Evolutionary conservation across 352 stramenopile species (phyloP), one percentile per base, ranked within the genome.

Genomic region (Pythium utonaiense): DNA sequence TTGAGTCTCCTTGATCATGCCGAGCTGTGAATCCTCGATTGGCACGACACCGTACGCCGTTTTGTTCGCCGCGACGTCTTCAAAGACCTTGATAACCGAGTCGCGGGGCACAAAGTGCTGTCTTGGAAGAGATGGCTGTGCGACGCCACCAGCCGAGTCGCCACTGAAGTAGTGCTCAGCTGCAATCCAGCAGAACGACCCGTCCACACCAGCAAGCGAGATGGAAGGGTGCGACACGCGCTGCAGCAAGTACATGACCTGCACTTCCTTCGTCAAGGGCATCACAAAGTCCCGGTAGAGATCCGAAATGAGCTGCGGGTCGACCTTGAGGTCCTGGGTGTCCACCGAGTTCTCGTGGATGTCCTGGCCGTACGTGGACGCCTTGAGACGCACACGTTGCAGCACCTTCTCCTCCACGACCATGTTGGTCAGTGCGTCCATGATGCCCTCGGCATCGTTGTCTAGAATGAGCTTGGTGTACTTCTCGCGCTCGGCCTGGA

Each of bases 271-370:
- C 10, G 97, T 99, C 50, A 99, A 77, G 13, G 97, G 97, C 71
- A 99, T 99, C 50, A 99, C 96, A 60, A 99, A 97, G 76, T 99
- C 88, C 42, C 91, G 78, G 71, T 99, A 99, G 44, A 99, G 88
- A 60, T 87, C 82, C 54, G 96, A 97, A 66, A 99, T 99, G 17
- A 98, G 80, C 64, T 95, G 80, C 19, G 97, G 96, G 64, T 99
- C 85, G 14, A 99, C 89, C 66, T 99, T 99, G 49, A 88, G 83
- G 30, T 83, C 66, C 44, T 79, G 59, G n/a, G 67, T 66, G 65
- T 66, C 30, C 1, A 55, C 52, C 66, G 67, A 21, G 75, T 71
- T 47, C 90, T 91, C 41, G 81, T 71, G 56, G 67, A 95, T 57
- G 64, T 97, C 66, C 71, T 96, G 66, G 64, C 93, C 97, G 73